Conservation (phyloP, 768 basidiomycete genomes). For the Scleroderma citrinum region DNA sequence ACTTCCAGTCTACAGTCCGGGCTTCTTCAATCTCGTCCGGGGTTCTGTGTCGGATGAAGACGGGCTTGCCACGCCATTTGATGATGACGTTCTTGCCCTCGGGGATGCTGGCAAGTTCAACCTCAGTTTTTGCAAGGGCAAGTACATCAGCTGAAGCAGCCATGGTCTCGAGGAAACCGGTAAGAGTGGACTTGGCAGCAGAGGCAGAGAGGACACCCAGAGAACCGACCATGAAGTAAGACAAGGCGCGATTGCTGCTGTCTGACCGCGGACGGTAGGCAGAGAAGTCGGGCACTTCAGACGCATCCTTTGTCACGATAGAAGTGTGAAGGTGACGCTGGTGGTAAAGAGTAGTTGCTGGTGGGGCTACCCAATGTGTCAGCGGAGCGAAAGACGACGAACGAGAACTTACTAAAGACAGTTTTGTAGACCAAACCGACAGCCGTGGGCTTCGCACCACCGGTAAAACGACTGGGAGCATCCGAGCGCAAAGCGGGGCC, state of each 20-base stretch:
- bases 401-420: slow-evolving; percentile 47
- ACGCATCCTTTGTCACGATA: slow-evolving; percentile 57
- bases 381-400: slow-evolving; percentile 11
- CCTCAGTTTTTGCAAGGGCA: slow-evolving; percentile 96
- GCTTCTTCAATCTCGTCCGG: slow-evolving; percentile 90
- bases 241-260: slow-evolving; percentile 65
- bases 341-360: slow-evolving; percentile 49
- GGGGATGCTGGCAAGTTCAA: slow-evolving; percentile 84
- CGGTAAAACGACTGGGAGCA: slow-evolving; percentile 56
- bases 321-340: slow-evolving; percentile 79
- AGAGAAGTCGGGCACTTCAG: slow-evolving; percentile 85
- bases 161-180: slow-evolving; percentile 95
- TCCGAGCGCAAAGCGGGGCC: slow-evolving; percentile 55
- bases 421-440: slow-evolving; percentile 61
- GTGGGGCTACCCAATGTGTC: slow-evolving; percentile 31
- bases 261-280: slow-evolving; percentile 69
- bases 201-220: slow-evolving; percentile 93
- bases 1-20: slow-evolving; percentile 75
- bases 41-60: slow-evolving; percentile 97
- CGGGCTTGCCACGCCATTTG: slow-evolving; percentile 99
- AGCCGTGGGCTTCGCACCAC: slow-evolving; percentile 42
- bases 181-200: slow-evolving; percentile 87
- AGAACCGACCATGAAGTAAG: slow-evolving; percentile 88
- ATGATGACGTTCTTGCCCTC: slow-evolving; percentile 97
- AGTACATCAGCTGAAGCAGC: slow-evolving; percentile 96